Conservation (phyloP, 352 stramenopile species). For the Globisporangium barbulae region DNA sequence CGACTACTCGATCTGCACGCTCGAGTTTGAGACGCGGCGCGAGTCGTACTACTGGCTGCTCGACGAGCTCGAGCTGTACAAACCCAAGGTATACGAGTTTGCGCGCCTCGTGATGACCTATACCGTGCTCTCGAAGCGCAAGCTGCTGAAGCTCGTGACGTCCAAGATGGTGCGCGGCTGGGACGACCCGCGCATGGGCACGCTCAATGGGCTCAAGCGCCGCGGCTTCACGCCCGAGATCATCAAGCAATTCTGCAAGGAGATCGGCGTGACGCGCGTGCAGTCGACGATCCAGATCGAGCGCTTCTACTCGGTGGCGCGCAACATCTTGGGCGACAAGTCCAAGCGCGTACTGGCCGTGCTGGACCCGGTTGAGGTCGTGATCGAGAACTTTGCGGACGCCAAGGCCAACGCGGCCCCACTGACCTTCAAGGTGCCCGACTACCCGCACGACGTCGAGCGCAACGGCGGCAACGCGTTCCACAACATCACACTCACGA, state of each 20-base stretch:
- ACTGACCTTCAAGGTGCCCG: slow-evolving; percentile 50
- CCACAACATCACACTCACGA: slow-evolving; percentile 62
- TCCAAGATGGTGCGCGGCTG: slow-evolving; percentile 87
- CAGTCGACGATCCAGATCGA: slow-evolving; percentile 89
- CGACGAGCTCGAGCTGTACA: slow-evolving; percentile 96
- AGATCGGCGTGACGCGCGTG: slow-evolving; percentile 83
- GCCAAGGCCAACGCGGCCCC: slow-evolving; percentile 30
- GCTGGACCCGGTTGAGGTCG: slow-evolving; percentile 71
- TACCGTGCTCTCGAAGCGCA: slow-evolving; percentile 98
- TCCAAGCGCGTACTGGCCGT: slow-evolving; percentile 80
- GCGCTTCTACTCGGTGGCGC: slow-evolving; percentile 68
- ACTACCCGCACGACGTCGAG: slow-evolving; percentile 73
- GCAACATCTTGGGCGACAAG: slow-evolving; percentile 59
- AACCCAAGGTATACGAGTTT: slow-evolving; percentile 97
- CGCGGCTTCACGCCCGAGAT: slow-evolving; percentile 84
- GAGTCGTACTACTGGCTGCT: slow-evolving; percentile 99
- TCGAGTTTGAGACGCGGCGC: slow-evolving; percentile 98
- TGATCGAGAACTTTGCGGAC: slow-evolving; percentile 64
- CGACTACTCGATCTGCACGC: slow-evolving; percentile 99
- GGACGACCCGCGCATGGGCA: slow-evolving; percentile 97
- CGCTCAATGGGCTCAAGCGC: slow-evolving; percentile 92
- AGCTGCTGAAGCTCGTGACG: slow-evolving; percentile 97
- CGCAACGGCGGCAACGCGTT: slow-evolving; percentile 48
- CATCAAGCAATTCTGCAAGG: slow-evolving; percentile 87
- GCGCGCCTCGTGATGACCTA: slow-evolving; percentile 97